phyloP scores from a whole-genome alignment of 2,329 filamentous ascomycete genomes.

The Beauveria asiatica region DNA sequence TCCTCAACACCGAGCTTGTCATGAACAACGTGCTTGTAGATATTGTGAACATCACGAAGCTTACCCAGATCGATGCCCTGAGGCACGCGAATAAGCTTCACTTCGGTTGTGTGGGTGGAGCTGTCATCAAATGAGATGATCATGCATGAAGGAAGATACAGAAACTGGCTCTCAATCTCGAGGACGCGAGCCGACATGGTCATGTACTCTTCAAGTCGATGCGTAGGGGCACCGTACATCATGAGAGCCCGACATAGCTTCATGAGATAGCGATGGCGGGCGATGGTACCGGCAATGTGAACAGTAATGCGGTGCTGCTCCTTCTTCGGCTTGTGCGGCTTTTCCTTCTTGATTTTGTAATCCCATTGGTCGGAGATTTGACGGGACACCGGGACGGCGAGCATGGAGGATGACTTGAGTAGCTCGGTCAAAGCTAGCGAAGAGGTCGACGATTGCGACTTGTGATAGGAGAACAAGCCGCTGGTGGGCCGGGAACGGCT shows the following conservation, averaged over 20 bases:
- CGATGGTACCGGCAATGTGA: constrained; percentile 60
- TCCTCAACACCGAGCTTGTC: constrained; percentile 66
- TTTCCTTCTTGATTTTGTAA: constrained; percentile 35
- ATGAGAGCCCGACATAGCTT: constrained; percentile 81
- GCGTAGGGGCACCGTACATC: constrained; percentile 83
- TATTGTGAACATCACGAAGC: constrained; percentile 63
- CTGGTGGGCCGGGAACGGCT: constrained; percentile 27
- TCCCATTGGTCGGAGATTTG: constrained; percentile 35
- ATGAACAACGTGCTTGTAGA: constrained; percentile 78
- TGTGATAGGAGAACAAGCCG: constrained; percentile 33
- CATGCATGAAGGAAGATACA: constrained; percentile 90
- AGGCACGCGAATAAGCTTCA: constrained; percentile 60
- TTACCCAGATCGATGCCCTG: constrained; percentile 69
- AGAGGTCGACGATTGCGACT: constrained; percentile 33
- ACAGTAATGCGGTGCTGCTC: constrained; percentile 40
- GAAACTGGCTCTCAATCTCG: constrained; percentile 79
- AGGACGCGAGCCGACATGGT: constrained; percentile 82
- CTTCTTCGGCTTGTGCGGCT: constrained; percentile 27
- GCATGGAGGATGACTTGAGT: constrained; percentile 45
- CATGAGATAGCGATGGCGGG: constrained; percentile 73
- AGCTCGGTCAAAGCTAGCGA: constrained; percentile 41
- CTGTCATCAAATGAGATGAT: constrained; percentile 82
- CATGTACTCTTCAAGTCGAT: constrained; percentile 87
- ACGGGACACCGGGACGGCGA: constrained; percentile 39
- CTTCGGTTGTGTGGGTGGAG: constrained; percentile 67